Percentiles rank a stretch among this genome's conserved stretches.
These are phyloP conservation scores for Abrus pulchellus DNA, from an alignment of 306 rosid genomes.

Conservation along the genomic window DNA sequence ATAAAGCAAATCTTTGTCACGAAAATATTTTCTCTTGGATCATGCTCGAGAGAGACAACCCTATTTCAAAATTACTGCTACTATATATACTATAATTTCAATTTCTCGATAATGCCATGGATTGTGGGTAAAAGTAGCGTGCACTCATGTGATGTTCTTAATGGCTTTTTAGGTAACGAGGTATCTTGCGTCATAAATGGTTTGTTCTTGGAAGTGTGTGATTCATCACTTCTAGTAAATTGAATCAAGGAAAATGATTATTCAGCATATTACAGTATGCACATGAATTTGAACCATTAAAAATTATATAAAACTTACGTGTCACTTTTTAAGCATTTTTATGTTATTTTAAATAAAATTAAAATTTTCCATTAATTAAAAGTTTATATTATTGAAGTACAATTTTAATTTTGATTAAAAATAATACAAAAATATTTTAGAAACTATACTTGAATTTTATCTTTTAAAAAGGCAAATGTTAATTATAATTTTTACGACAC, in stretches of 20 bases:
- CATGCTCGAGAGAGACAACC: not conserved
- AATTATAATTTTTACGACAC: too few relatives aligned
- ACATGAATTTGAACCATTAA: too few relatives aligned
- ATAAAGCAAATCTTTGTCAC: not conserved
- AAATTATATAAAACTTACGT: too few relatives aligned
- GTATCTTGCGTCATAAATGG: not conserved
- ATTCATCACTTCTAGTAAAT: constrained; percentile 2
- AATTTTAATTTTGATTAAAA: not conserved
- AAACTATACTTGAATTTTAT: too few relatives aligned
- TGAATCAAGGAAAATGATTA: not conserved
- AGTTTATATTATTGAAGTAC: not conserved
- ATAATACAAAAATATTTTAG: too few relatives aligned
- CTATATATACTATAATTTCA: not conserved
- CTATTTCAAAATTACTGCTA: not conserved
- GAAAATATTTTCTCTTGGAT: not conserved
- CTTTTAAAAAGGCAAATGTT: too few relatives aligned
- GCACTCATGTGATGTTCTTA: constrained; percentile 10
- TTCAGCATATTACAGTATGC: not conserved
- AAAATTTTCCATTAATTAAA: too few relatives aligned
- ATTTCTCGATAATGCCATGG: not conserved
- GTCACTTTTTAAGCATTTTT: too few relatives aligned
- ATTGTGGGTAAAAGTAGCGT: not conserved
- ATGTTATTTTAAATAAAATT: too few relatives aligned
- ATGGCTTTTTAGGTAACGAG: not conserved
- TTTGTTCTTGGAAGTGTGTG: not conserved